Conservation (phyloP, 352 stramenopile species). For the Pythium biforme region DNA sequence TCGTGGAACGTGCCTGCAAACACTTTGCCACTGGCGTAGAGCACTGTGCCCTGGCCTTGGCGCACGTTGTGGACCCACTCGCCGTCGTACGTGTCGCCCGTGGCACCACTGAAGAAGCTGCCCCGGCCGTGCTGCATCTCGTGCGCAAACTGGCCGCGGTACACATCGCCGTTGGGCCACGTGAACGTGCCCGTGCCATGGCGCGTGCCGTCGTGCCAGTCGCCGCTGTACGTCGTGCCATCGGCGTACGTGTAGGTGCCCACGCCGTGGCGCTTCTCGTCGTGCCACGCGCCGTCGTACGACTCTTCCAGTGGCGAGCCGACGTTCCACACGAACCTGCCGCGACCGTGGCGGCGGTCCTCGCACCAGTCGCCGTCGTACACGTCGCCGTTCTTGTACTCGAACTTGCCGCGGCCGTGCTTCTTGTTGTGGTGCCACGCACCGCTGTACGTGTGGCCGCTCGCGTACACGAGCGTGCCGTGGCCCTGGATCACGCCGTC, state of each 20-base stretch:
- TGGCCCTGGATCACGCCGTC: constrained; percentile 60
- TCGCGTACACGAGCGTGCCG: constrained; percentile 62
- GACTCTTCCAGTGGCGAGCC: constrained; percentile 53
- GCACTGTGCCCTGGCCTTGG: constrained; percentile 67
- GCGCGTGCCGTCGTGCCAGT: constrained; percentile 63
- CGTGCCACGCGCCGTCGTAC: constrained; percentile 75
- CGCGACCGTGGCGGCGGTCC: constrained; percentile 54
- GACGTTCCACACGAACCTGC: constrained; percentile 64
- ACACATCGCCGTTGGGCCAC: constrained; percentile 87
- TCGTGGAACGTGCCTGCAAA: constrained; percentile 87
- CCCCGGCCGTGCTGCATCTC: constrained; percentile 83
- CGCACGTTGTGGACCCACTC: constrained; percentile 85
- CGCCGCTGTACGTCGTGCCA: constrained; percentile 58
- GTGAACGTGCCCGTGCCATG: constrained; percentile 76
- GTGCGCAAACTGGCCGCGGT: constrained; percentile 73
- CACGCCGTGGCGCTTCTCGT: constrained; percentile 60
- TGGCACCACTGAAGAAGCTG: constrained; percentile 53
- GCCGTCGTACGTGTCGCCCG: constrained; percentile 65
- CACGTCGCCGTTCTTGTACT: constrained; percentile 79
- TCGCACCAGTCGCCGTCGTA: constrained; percentile 72
- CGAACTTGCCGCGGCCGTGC: constrained; percentile 77
- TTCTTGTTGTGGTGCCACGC: constrained; percentile 67
- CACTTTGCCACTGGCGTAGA: constrained; percentile 74
- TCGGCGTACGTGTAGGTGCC: constrained; percentile 66
- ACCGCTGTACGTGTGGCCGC: constrained; percentile 62